Conservation (phyloP, 2,329 filamentous ascomycete species). For the Fusarium musae region DNA sequence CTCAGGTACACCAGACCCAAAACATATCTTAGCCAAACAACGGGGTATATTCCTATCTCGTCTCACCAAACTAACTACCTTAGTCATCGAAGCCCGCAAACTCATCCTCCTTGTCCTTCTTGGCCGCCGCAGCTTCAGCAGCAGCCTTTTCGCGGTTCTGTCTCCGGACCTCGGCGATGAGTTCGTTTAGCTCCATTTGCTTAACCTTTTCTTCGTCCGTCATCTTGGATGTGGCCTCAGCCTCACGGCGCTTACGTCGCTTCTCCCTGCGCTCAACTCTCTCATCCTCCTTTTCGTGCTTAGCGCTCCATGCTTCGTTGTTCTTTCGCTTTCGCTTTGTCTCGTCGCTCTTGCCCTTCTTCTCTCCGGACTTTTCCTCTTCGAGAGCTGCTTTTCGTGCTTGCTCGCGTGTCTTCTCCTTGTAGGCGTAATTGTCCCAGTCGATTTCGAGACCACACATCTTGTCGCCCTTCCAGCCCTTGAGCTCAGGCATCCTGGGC, state of each 20-base stretch:
- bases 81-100: constrained; percentile 70
- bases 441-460: constrained; percentile 71
- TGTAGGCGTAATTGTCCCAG: constrained; percentile 75
- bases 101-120: constrained; percentile 58
- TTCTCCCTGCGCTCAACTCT: constrained; percentile 72
- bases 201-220: constrained; percentile 75
- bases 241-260: constrained; percentile 71
- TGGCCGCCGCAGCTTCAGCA: constrained; percentile 40
- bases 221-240: constrained; percentile 71
- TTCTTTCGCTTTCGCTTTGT: constrained; percentile 68
- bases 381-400: constrained; percentile 68
- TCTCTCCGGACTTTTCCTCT: constrained; percentile 54
- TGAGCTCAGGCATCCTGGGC: constrained; percentile 93
- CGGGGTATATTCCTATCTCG: constrained; percentile 48
- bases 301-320: constrained; percentile 78
- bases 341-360: constrained; percentile 54
- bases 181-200: constrained; percentile 69
- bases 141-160: constrained; percentile 61
- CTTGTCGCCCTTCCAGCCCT: constrained; percentile 76
- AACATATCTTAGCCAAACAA: background rate
- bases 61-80: constrained; percentile 36
- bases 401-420: constrained; percentile 77
- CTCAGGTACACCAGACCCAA: background rate
- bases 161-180: constrained; percentile 72
- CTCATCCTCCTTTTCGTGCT: constrained; percentile 72